Evolutionary conservation across 2,329 filamentous ascomycete species (phyloP).

Genomic region (Coniochaeta prunicola): DNA sequence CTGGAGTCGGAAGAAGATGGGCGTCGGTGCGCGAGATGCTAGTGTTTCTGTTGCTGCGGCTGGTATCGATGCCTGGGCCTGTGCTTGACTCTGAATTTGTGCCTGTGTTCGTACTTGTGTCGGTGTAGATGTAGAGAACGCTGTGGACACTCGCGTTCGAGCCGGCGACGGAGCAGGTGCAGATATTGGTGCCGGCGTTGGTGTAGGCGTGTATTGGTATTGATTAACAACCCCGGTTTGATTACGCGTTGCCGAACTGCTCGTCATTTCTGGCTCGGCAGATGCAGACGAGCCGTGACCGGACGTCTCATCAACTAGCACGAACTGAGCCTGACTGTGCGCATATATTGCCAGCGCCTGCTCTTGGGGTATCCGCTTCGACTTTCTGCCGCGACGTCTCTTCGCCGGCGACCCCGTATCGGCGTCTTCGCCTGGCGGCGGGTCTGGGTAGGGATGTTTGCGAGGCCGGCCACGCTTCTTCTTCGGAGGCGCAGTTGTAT

Average conservation of each 20-base stretch:
- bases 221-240: constrained; percentile 7
- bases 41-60: constrained; percentile 3
- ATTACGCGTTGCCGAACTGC: constrained; percentile 13
- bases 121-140: background rate
- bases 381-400: background rate
- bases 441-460: background rate
- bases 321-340: constrained; percentile 57
- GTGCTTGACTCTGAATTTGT: background rate
- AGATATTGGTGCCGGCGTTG: constrained; percentile 4
- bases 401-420: background rate
- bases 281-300: constrained; percentile 26
- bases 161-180: background rate
- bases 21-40: constrained; percentile 25
- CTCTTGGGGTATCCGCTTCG: background rate
- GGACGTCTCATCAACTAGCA: constrained; percentile 38
- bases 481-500: background rate
- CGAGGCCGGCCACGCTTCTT: background rate
- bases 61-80: constrained; percentile 1
- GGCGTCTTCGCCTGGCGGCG: background rate
- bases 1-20: constrained; percentile 64
- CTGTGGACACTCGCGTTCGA: background rate
- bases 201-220: constrained; percentile 17
- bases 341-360: constrained; percentile 49
- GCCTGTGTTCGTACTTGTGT: background rate
- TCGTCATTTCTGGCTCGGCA: constrained; percentile 26